A percentile compares a stretch with the other conserved stretches of the same genome.
phyloP scores from a whole-genome alignment of 768 basidiomycete genomes.

The Mycena crocata region DNA sequence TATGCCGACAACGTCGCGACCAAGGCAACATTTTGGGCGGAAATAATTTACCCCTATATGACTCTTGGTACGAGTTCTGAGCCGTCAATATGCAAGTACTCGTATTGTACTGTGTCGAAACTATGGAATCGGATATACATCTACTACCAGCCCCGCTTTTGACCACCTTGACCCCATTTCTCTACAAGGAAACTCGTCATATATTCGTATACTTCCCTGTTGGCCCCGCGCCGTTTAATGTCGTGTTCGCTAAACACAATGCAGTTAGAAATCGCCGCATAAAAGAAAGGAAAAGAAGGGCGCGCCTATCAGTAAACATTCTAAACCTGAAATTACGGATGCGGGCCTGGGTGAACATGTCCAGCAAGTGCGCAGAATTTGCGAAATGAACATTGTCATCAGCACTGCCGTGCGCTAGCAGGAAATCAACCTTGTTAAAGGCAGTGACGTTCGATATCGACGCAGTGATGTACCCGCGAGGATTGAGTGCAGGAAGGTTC shows the following conservation, averaged over 20 bases:
- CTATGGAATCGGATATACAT: no score
- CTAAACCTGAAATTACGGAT: conserved; percentile 86
- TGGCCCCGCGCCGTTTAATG: conserved; percentile 79
- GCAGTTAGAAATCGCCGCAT: conserved; percentile 10
- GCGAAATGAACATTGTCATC: conserved; percentile 98
- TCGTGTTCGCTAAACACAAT: conserved; percentile 74
- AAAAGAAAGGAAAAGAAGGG: conserved; percentile 34
- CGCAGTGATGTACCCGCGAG: conserved; percentile 89
- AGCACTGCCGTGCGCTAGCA: conserved; percentile 92
- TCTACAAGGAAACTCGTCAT: conserved; percentile 87
- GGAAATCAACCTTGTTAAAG: conserved; percentile 82
- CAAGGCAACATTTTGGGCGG: no score
- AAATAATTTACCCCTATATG: no score
- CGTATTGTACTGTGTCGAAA: no score
- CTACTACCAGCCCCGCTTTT: conserved; percentile 72
- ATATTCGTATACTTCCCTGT: conserved; percentile 88
- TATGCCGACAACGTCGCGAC: no score
- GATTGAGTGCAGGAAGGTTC: conserved; percentile 83
- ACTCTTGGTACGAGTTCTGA: no score
- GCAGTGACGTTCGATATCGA: conserved; percentile 90
- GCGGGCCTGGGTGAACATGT: conserved; percentile 87
- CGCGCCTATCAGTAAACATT: conserved; percentile 96
- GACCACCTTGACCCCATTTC: conserved; percentile 92
- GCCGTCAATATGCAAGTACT: no score
- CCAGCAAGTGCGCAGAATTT: conserved; percentile 90